Conservation (phyloP, 1,139 yeast genomes). For the Tardiomyces depauwii region DNA sequence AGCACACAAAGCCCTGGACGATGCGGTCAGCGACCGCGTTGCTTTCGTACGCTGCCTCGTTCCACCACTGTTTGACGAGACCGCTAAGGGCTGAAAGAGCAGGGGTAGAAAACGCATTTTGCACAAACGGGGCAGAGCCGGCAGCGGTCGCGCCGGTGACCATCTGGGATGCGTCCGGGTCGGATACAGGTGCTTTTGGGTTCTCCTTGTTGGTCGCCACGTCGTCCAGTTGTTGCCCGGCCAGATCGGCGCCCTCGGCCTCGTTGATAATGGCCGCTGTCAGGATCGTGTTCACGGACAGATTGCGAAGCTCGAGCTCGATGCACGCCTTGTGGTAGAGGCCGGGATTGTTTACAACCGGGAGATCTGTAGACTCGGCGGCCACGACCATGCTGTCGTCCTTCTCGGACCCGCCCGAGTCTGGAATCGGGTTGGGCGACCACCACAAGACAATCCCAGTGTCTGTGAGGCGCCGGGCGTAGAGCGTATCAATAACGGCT, state of each 20-base stretch:
- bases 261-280: slow-evolving; percentile 78
- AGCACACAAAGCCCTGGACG: slow-evolving; percentile 70
- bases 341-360: slow-evolving; percentile 69
- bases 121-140: slow-evolving; percentile 24
- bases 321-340: slow-evolving; percentile 68
- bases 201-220: slow-evolving; percentile 10
- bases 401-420: slow-evolving; percentile 73
- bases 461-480: slow-evolving; percentile 62
- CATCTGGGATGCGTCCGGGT: slow-evolving; percentile 12
- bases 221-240: slow-evolving; percentile 33
- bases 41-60: slow-evolving; percentile 55
- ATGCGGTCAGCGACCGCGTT: slow-evolving; percentile 71
- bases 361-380: slow-evolving; percentile 57
- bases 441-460: slow-evolving; percentile 83
- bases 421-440: slow-evolving; percentile 75
- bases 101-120: slow-evolving; percentile 66
- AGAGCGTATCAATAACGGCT: slow-evolving; percentile 72
- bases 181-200: background rate
- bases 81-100: slow-evolving; percentile 61
- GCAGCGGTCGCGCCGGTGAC: slow-evolving; percentile 37
- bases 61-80: slow-evolving; percentile 91
- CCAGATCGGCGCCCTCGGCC: slow-evolving; percentile 80
- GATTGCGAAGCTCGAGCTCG: slow-evolving; percentile 68
- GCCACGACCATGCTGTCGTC: slow-evolving; percentile 34
- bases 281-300: slow-evolving; percentile 75